These are phyloP conservation scores for Ceratobasidium sp. DNA, from an alignment of 1,284 basidiomycete genomes.

Conservation along the genomic window DNA sequence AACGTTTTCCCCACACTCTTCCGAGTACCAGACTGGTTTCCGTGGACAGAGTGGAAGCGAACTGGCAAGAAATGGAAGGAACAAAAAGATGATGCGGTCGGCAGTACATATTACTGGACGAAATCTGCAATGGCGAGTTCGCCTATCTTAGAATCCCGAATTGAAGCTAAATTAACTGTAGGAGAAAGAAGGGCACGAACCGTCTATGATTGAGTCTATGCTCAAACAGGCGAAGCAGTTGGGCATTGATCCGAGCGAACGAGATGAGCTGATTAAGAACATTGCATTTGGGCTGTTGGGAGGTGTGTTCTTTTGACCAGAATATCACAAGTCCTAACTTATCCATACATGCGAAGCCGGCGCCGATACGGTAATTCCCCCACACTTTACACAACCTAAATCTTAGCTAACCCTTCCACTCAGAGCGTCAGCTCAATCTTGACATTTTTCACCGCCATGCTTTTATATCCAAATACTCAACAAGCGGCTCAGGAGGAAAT, in stretches of 20 bases:
- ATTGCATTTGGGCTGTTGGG: conserved; percentile 8
- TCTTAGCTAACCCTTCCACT: neutral
- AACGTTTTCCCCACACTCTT: conserved; percentile 29
- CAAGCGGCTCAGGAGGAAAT: conserved; percentile 35
- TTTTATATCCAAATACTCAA: conserved; percentile 43
- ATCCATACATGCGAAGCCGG: neutral
- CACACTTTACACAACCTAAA: too few species aligned
- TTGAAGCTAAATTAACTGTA: neutral
- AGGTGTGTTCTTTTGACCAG: neutral
- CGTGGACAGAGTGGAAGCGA: conserved; percentile 34
- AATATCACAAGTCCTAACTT: neutral
- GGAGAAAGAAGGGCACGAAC: neutral
- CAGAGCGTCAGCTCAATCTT: conserved; percentile 10
- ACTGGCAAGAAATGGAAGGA: conserved; percentile 28
- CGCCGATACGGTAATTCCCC: neutral
- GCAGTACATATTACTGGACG: conserved; percentile 18
- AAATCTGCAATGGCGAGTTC: conserved; percentile 17
- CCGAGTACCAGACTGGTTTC: conserved; percentile 44
- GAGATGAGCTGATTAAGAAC: neutral
- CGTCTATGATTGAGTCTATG: conserved; percentile 14
- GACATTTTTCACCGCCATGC: conserved; percentile 39
- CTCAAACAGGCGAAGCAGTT: neutral
- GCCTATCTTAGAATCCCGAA: neutral
- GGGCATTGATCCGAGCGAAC: neutral
- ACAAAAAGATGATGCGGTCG: conserved; percentile 15